Base-by-base conservation (phyloP, 805 yeast genomes). In the Kazachstania taianensis region DNA sequence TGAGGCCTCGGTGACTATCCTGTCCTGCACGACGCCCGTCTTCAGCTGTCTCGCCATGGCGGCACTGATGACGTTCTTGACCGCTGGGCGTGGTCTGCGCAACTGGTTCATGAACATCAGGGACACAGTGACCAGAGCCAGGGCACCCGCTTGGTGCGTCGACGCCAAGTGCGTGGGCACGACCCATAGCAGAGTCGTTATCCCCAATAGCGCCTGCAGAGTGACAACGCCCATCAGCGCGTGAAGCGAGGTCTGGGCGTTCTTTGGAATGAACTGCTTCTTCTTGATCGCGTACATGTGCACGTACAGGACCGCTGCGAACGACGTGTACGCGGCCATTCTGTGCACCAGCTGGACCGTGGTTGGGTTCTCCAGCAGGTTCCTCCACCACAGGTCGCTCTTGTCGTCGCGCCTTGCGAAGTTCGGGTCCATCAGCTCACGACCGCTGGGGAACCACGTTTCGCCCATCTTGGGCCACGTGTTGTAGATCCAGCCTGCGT, bases 401-500 rank as follows among this genome's bases (percentile, higher is more conserved):
- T 67, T 61, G 51, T 81, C 89, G 2, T 63, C 67, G 27, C 67
- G 67, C 54, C 92, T 70, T 3, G 94, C 69, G 55, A 67, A 92
- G 14, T 71, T 69, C 4, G 80, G 75, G 32, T 82, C 81, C 67
- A 87, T 73, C 33, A 92, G 65, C 57, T 92, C 99, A 43, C 70
- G 63, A n/a, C 54, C 59, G 13, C 81, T 71, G 7, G 99, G 98
- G 26, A 81, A 44, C 63, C 72, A 70, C 28, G 72, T 73, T 34
- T 84, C 84, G 28, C 97, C 97, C 98, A 92, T 92, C 50, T 79
- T 82, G 22, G 99, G 98, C 72, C 86, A 92, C 4, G 94, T 80
- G 60, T 92, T 92, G 62, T 92, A 92, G 46, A 92, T 86, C 60
- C 87, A 67, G 33, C 98, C 98, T 3, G 99, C 98, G 61, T 92